These are phyloP conservation scores for Blastocystis sp. DNA, from an alignment of 352 stramenopile genomes.

Conservation along the genomic window DNA sequence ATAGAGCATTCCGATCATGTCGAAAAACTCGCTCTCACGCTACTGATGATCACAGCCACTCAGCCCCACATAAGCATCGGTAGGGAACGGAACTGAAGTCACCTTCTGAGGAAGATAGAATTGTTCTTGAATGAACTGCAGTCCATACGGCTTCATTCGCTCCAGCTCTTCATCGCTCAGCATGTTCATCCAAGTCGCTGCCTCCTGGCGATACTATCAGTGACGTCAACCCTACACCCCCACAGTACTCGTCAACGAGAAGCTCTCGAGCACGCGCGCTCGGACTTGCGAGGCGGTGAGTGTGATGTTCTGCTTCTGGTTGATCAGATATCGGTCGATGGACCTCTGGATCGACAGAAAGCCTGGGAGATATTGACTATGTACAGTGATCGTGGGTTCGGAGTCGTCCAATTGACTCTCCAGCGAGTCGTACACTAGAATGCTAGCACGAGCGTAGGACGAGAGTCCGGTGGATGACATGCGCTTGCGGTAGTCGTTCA, in stretches of 20 bases:
- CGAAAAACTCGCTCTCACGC: slow-evolving; percentile 71
- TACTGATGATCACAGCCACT: background rate
- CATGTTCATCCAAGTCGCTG: background rate
- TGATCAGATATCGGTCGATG: slow-evolving; percentile 29
- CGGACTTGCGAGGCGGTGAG: background rate
- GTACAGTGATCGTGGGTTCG: background rate
- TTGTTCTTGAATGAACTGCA: slow-evolving; percentile 30
- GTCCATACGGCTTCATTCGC: slow-evolving; percentile 40
- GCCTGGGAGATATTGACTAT: background rate
- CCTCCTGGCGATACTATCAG: background rate
- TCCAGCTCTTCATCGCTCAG: slow-evolving; percentile 33
- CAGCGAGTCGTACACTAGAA: slow-evolving; percentile 15
- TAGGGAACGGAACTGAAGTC: background rate
- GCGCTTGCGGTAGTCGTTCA: slow-evolving; percentile 53
- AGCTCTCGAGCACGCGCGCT: background rate
- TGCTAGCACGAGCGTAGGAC: background rate
- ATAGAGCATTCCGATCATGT: slow-evolving; percentile 74
- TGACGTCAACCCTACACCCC: background rate
- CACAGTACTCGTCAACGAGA: background rate
- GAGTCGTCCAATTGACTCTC: background rate
- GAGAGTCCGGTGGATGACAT: slow-evolving; percentile 10
- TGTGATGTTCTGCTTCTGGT: background rate
- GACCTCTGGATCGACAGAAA: background rate
- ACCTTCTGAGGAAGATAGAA: background rate
- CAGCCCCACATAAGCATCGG: background rate